Conservation (phyloP, 805 yeast genomes). For the Candida montana region DNA sequence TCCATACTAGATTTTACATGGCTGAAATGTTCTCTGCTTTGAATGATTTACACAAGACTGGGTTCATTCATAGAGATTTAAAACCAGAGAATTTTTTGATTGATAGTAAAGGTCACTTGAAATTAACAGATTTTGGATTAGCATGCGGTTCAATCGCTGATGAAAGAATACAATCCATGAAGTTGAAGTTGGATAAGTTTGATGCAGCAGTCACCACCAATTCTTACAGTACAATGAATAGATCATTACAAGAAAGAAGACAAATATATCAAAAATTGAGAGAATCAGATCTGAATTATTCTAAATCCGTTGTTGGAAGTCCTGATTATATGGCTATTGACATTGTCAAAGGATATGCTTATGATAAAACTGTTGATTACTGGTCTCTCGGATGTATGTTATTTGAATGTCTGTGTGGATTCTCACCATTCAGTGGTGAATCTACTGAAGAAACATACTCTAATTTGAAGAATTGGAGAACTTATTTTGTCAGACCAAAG, state of each 20-base stretch:
- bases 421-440: constrained; percentile 94
- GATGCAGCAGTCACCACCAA: constrained; percentile 53
- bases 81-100: constrained; percentile 93
- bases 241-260: constrained; percentile 84
- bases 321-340: constrained; percentile 99
- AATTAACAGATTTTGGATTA: constrained; percentile 91
- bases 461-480: constrained; percentile 89
- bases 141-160: constrained; percentile 95
- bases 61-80: constrained; percentile 94
- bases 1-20: constrained; percentile 92
- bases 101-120: constrained; percentile 87
- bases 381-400: constrained; percentile 98
- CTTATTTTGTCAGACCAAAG: constrained; percentile 82
- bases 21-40: constrained; percentile 96
- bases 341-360: constrained; percentile 79
- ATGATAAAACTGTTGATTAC: constrained; percentile 95
- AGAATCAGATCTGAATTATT: constrained; percentile 72
- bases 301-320: constrained; percentile 94
- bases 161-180: constrained; percentile 91
- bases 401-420: constrained; percentile 93
- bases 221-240: constrained; percentile 49
- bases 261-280: constrained; percentile 74
- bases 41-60: constrained; percentile 87
- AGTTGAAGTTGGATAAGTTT: constrained; percentile 59
- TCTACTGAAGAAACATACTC: constrained; percentile 92